Evolutionary conservation across 192 early-diverging fungal species (phyloP).

Genomic region (Gorgonomyces haynaldii): DNA sequence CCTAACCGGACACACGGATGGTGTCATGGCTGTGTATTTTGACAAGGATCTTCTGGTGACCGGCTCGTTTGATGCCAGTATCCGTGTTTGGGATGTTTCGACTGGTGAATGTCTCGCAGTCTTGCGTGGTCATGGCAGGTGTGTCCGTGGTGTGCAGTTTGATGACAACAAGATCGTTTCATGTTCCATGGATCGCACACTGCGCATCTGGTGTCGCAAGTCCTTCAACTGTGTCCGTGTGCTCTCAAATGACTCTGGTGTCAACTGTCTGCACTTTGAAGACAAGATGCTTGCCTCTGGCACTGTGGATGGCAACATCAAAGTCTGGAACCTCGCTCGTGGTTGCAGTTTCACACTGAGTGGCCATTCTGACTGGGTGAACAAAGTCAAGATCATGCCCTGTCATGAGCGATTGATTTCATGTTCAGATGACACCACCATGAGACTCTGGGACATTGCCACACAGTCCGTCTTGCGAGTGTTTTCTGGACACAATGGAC

Average conservation of each 20-base stretch:
- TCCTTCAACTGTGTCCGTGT: slow-evolving; percentile 79
- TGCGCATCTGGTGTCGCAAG: slow-evolving; percentile 85
- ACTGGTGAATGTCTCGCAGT: slow-evolving; percentile 67
- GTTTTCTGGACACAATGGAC: slow-evolving; percentile 34
- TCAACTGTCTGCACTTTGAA: slow-evolving; percentile 74
- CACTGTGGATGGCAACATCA: slow-evolving; percentile 66
- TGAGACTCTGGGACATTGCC: slow-evolving; percentile 68
- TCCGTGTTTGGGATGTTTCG: slow-evolving; percentile 80
- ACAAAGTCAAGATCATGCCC: slow-evolving; percentile 66
- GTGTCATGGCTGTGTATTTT: slow-evolving; percentile 82
- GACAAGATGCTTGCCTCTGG: slow-evolving; percentile 72
- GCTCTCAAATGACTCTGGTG: slow-evolving; percentile 63
- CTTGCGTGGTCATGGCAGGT: slow-evolving; percentile 73
- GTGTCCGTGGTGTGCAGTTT: slow-evolving; percentile 83
- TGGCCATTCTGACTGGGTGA: slow-evolving; percentile 88
- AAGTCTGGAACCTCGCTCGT: slow-evolving; percentile 70
- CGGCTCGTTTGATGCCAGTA: slow-evolving; percentile 77
- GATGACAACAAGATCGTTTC: slow-evolving; percentile 89
- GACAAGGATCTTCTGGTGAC: slow-evolving; percentile 66
- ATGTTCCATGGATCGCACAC: slow-evolving; percentile 82
- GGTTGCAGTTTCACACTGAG: slow-evolving; percentile 57
- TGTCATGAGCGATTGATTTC: slow-evolving; percentile 48
- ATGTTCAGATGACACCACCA: slow-evolving; percentile 79
- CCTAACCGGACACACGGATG: slow-evolving; percentile 74
- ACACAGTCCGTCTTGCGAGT: slow-evolving; percentile 54